Base-by-base conservation (phyloP, 73 alveolate genomes). In the Tetrahymena malaccensis region DNA sequence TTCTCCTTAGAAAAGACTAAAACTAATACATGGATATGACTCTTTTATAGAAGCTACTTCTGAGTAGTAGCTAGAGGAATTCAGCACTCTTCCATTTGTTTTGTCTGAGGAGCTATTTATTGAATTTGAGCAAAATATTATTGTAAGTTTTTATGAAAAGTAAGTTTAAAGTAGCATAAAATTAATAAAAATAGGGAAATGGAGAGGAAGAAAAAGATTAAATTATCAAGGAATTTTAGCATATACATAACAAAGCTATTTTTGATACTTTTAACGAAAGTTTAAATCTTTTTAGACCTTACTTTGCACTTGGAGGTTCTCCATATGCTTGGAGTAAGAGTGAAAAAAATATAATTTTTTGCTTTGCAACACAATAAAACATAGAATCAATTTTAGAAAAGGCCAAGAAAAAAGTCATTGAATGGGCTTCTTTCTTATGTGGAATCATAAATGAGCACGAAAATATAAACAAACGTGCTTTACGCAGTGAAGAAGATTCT, bases 261-360 rank as follows among this genome's bases (percentile, higher is more conserved):
- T 98, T 98, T 93, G 99, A 98, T 96, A 95, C 98, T 16, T 89
- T 97, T 35, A 98, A 98, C 94, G 99, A 98, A 94, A 96, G 97
- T 55, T 94, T 98, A 55, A 94, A 97, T 95, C 89, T 96, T 16
- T 96, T 94, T 85, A 97, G 98, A 83, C 99, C 99, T 35, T 96
- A 96, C 85, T 95, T 50, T 55, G 37, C 34, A 50, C 94, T 85
- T 37, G 93, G 95, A 50, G 97, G 97, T 6, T 27, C 85, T 21
- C 95, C 97, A 33, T 95, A 95, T 35, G 95, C 97, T 13, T 95
- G 97, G 97, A 93, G 94, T 22, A 95, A 95, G 57, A 43, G 55
- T 43, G 83, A 43, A 33, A 34, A 44, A 10, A 34, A 55, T 43
- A 35, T 43, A 27, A 40, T 84, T 15, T 83, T 43, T 35, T 34